phyloP scores from a whole-genome alignment of 768 basidiomycete genomes.

The Leccinum variicolor region DNA sequence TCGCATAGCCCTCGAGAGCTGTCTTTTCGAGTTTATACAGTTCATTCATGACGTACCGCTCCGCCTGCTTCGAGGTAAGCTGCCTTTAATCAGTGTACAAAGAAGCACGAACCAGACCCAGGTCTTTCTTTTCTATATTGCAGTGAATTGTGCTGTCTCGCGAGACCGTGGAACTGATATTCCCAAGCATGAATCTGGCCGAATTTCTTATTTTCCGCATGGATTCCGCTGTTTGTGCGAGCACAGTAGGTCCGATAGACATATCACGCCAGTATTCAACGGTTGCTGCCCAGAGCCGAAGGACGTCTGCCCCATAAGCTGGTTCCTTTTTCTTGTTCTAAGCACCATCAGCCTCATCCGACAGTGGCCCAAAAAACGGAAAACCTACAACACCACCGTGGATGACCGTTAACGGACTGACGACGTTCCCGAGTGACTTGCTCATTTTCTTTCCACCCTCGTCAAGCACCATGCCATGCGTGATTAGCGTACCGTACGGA shows the following conservation, averaged over 20 bases:
- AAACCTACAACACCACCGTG: constrained; percentile 67
- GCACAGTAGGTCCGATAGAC: constrained; percentile 73
- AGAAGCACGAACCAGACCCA: constrained; percentile 58
- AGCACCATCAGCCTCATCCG: not conserved
- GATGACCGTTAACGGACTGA: constrained; percentile 80
- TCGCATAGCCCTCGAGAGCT: constrained; percentile 64
- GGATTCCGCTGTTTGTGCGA: constrained; percentile 71
- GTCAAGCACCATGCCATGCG: constrained; percentile 96
- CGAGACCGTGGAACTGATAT: constrained; percentile 42
- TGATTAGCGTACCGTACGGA: constrained; percentile 81
- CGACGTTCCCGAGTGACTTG: constrained; percentile 91
- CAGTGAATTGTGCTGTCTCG: not conserved
- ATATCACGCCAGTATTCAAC: constrained; percentile 90
- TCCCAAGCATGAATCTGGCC: constrained; percentile 82
- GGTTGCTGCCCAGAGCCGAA: constrained; percentile 89
- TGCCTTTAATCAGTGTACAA: not conserved
- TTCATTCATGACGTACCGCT: constrained; percentile 85
- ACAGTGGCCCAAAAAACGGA: not conserved
- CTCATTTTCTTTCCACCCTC: constrained; percentile 92
- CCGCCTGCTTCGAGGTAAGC: constrained; percentile 49
- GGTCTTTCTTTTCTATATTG: constrained; percentile 33
- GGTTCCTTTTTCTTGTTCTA: constrained; percentile 71
- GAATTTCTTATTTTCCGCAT: constrained; percentile 85
- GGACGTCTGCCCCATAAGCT: constrained; percentile 79
- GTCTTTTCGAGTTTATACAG: constrained; percentile 66